Evolutionary conservation across 1,139 yeast species (phyloP).

Genomic region (Hemisphaericaspora subhashii): DNA sequence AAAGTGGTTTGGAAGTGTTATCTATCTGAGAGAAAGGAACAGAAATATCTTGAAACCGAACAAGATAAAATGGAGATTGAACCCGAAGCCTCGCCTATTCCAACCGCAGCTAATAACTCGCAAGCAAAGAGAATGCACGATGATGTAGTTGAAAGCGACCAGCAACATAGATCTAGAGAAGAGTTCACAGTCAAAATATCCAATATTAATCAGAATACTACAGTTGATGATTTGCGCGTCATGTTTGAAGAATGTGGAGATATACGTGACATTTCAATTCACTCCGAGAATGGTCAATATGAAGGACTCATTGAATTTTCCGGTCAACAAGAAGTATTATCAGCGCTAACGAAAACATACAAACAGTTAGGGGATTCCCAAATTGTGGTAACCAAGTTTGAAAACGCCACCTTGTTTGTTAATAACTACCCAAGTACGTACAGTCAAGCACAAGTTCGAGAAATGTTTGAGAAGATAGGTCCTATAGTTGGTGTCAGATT

Average conservation of each 20-base stretch:
- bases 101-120: not conserved
- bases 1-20: constrained; percentile 16
- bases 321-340: constrained; percentile 46
- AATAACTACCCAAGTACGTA: constrained; percentile 71
- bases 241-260: constrained; percentile 66
- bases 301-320: constrained; percentile 59
- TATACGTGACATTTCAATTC: constrained; percentile 33
- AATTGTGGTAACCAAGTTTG: constrained; percentile 47
- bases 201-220: constrained; percentile 30
- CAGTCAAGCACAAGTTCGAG: constrained; percentile 38
- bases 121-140: constrained; percentile 14
- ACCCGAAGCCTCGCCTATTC: not conserved
- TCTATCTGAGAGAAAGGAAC: not conserved
- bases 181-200: constrained; percentile 49
- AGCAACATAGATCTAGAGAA: constrained; percentile 53
- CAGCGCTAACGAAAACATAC: constrained; percentile 61
- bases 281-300: constrained; percentile 17
- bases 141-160: not conserved
- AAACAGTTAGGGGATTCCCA: constrained; percentile 45
- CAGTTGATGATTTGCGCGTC: constrained; percentile 32
- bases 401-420: constrained; percentile 58
- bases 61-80: not conserved
- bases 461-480: constrained; percentile 48
- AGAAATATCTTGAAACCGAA: too few species aligned
- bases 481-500: constrained; percentile 56